phyloP scores from a whole-genome alignment of 129 eudicot genomes.

The Daucus carota region DNA sequence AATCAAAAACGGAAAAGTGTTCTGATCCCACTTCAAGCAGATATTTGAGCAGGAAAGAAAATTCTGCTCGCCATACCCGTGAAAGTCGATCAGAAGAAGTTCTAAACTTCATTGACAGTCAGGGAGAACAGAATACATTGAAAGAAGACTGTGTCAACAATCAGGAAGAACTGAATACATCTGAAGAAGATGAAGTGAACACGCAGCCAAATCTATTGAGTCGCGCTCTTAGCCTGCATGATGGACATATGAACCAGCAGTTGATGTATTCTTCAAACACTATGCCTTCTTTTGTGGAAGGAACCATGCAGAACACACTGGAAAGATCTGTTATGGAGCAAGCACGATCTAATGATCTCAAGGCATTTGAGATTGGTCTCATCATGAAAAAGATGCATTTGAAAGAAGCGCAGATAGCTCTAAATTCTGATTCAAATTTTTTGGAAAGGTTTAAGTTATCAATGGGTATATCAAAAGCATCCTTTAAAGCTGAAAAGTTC shows the following conservation, averaged over 20 bases:
- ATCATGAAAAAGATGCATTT: slow-evolving; percentile 51
- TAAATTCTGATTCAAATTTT: slow-evolving; percentile 44
- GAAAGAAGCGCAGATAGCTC: slow-evolving; percentile 65
- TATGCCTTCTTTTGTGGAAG: slow-evolving; percentile 10
- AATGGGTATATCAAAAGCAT: slow-evolving; percentile 68
- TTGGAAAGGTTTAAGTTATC: slow-evolving; percentile 77
- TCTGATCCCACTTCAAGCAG: slow-evolving; percentile 18
- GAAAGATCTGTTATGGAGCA: slow-evolving; percentile 74
- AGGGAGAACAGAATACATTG: neutral
- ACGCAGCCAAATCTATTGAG: slow-evolving; percentile 11
- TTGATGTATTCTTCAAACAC: slow-evolving; percentile 28
- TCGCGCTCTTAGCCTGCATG: slow-evolving; percentile 38
- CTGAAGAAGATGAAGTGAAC: slow-evolving; percentile 19
- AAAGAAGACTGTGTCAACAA: slow-evolving; percentile 5
- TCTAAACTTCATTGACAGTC: slow-evolving; percentile 8
- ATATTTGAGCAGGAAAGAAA: slow-evolving; percentile 11
- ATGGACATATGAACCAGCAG: slow-evolving; percentile 28
- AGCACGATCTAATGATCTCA: slow-evolving; percentile 73
- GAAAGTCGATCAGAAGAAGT: slow-evolving; percentile 18
- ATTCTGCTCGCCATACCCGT: slow-evolving; percentile 13
- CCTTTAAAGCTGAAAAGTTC: slow-evolving; percentile 64
- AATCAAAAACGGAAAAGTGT: neutral
- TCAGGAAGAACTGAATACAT: neutral
- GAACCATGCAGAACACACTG: slow-evolving; percentile 33
- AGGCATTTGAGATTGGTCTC: slow-evolving; percentile 63